Evolutionary conservation across 225 moss, liverwort and hornwort species (phyloP).

Genomic region (Anthoceros angustus): DNA sequence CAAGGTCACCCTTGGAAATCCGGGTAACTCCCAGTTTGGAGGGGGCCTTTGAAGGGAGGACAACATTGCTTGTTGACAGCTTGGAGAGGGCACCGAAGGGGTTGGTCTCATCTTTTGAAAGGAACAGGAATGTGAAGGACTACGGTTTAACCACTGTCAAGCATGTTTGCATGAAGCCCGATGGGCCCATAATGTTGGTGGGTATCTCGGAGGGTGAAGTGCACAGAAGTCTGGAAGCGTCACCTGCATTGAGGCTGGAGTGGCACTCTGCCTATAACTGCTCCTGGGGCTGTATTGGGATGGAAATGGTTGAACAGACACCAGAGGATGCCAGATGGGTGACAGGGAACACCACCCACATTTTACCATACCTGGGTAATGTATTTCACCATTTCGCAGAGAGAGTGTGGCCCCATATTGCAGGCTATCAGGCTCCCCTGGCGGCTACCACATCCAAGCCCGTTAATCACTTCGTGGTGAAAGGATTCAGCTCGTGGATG

Average conservation of each 20-base stretch:
- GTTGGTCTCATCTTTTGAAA: slow-evolving; percentile 36
- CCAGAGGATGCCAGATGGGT: slow-evolving; percentile 43
- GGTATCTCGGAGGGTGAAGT: slow-evolving; percentile 39
- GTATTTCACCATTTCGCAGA: slow-evolving; percentile 74
- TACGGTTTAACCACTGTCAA: slow-evolving; percentile 41
- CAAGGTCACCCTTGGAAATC: background rate
- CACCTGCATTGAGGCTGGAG: slow-evolving; percentile 24
- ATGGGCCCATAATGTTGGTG: slow-evolving; percentile 64
- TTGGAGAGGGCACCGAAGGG: slow-evolving; percentile 16
- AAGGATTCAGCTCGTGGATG: slow-evolving; percentile 52
- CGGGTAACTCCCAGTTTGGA: slow-evolving; percentile 37
- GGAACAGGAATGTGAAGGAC: slow-evolving; percentile 21
- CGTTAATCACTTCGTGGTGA: slow-evolving; percentile 40
- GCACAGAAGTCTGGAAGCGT: slow-evolving; percentile 11
- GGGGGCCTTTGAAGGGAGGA: slow-evolving; percentile 25
- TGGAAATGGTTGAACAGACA: slow-evolving; percentile 13
- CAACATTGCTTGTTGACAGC: slow-evolving; percentile 30
- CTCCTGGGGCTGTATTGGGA: slow-evolving; percentile 34
- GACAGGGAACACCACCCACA: slow-evolving; percentile 52
- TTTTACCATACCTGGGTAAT: slow-evolving; percentile 54
- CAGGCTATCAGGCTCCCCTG: slow-evolving; percentile 25
- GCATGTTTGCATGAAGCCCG: slow-evolving; percentile 59
- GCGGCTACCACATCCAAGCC: slow-evolving; percentile 20
- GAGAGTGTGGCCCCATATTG: slow-evolving; percentile 68
- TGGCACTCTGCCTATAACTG: slow-evolving; percentile 57